Percentiles rank a stretch among this genome's conserved stretches.
These are phyloP conservation scores for Pyrus betulifolia DNA, from an alignment of 306 rosid genomes.

Conservation along the genomic window DNA sequence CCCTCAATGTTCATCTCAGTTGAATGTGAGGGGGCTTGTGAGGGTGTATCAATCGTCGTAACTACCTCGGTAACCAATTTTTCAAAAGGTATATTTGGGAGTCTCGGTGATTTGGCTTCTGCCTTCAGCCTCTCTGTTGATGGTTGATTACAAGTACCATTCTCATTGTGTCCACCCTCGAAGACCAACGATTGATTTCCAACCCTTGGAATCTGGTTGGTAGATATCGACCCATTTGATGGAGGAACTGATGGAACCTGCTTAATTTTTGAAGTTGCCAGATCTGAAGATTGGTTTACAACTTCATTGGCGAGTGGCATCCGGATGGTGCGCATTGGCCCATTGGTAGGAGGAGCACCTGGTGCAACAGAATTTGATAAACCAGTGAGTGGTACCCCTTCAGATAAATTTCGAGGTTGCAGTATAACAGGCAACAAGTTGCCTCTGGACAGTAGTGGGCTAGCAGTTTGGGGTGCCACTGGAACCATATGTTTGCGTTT, in stretches of 20 bases:
- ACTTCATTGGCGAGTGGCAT: slow-evolving; percentile 31
- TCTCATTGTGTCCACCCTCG: slow-evolving; percentile 26
- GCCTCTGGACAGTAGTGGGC: slow-evolving; percentile 36
- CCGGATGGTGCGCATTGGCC: neutral
- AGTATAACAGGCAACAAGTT: slow-evolving; percentile 49
- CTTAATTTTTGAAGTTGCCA: slow-evolving; percentile 21
- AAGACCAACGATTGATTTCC: slow-evolving; percentile 33
- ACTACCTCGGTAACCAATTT: slow-evolving; percentile 47
- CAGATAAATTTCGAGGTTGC: slow-evolving; percentile 34
- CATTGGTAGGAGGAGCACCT: slow-evolving; percentile 14
- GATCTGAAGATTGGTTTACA: slow-evolving; percentile 25
- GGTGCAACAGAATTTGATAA: slow-evolving; percentile 26
- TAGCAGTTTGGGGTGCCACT: slow-evolving; percentile 30
- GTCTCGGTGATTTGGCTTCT: slow-evolving; percentile 24
- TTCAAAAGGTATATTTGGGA: slow-evolving; percentile 37
- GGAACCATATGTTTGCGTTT: slow-evolving; percentile 30
- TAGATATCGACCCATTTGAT: slow-evolving; percentile 30
- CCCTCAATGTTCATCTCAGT: slow-evolving; percentile 27
- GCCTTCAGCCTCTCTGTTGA: slow-evolving; percentile 18
- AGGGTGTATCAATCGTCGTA: slow-evolving; percentile 24
- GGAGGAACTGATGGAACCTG: slow-evolving; percentile 13
- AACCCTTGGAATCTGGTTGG: slow-evolving; percentile 27
- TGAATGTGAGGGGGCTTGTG: slow-evolving; percentile 29
- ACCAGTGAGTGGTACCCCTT: slow-evolving; percentile 32
- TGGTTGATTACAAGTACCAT: slow-evolving; percentile 17